phyloP scores from a whole-genome alignment of 257 asterid species.

The Lithospermum erythrorhizon region DNA sequence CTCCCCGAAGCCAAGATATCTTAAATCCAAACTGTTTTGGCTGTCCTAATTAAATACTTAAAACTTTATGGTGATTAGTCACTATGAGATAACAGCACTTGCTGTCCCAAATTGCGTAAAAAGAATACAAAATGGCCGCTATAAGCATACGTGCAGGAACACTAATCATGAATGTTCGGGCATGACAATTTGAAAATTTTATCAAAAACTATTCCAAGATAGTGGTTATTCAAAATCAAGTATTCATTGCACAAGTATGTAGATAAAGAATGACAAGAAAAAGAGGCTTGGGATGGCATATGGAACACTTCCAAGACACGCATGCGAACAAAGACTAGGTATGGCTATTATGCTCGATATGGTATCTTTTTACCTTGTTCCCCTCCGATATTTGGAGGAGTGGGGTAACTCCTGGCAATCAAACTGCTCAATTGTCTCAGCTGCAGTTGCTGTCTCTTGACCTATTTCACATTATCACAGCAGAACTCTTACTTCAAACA shows the following conservation, averaged over 20 bases:
- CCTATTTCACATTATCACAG: constrained; percentile 28
- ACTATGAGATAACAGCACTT: neutral
- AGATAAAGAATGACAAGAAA: neutral
- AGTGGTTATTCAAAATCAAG: no score
- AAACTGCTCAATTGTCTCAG: constrained; percentile 49
- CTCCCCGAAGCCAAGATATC: neutral
- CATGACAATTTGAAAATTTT: neutral
- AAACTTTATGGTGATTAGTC: neutral
- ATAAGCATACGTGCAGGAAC: neutral
- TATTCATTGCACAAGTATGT: neutral
- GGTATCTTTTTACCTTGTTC: constrained; percentile 32
- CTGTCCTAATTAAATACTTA: neutral
- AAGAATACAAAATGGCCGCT: no score
- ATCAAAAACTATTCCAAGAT: neutral
- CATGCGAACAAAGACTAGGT: neutral
- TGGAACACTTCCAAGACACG: no score
- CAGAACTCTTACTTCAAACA: neutral
- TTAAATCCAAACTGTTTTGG: neutral
- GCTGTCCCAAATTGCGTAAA: neutral
- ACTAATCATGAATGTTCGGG: neutral
- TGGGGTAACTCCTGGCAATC: constrained; percentile 29
- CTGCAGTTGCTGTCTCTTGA: constrained; percentile 44
- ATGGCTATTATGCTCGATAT: neutral
- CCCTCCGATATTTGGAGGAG: constrained; percentile 29
- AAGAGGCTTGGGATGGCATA: neutral